Conservation (phyloP, 169 alveolate species). For the Eimeria brunetti region DNA sequence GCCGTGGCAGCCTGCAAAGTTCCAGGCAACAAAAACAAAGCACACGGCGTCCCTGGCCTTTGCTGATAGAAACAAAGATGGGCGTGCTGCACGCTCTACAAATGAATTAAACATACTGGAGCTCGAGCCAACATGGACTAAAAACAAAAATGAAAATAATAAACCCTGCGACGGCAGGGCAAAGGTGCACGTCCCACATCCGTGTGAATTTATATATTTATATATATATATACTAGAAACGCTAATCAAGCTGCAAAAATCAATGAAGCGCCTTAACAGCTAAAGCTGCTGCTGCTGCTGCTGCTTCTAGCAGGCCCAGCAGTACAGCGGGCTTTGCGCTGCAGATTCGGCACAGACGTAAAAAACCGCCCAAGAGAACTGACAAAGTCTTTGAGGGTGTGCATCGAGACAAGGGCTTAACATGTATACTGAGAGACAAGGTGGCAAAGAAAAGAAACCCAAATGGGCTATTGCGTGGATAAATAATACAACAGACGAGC, state of each 20-base stretch:
- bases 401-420: neutral
- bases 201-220: too few relatives aligned
- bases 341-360: slow-evolving; percentile 39
- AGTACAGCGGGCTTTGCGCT: slow-evolving; percentile 14
- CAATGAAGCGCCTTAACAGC: slow-evolving; percentile 24
- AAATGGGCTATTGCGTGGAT: too few relatives aligned
- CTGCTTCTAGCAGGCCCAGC: neutral
- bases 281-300: slow-evolving; percentile 45
- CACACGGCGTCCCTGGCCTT: slow-evolving; percentile 23
- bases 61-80: neutral
- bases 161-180: slow-evolving; percentile 41
- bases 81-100: slow-evolving; percentile 11
- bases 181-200: slow-evolving; percentile 62
- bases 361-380: slow-evolving; percentile 43
- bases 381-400: slow-evolving; percentile 29
- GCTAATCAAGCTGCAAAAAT: slow-evolving; percentile 39
- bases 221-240: slow-evolving; percentile 25
- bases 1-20: slow-evolving; percentile 34
- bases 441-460: neutral
- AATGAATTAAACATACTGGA: neutral
- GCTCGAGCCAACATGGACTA: slow-evolving; percentile 25
- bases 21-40: slow-evolving; percentile 14
- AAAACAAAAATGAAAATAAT: slow-evolving; percentile 18
- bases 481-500: too few relatives aligned
- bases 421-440: neutral